Percentiles rank a stretch among this genome's conserved stretches.
These are phyloP conservation scores for Ramularia collo-cygni DNA, from an alignment of 2,329 filamentous ascomycete genomes.

Conservation along the genomic window DNA sequence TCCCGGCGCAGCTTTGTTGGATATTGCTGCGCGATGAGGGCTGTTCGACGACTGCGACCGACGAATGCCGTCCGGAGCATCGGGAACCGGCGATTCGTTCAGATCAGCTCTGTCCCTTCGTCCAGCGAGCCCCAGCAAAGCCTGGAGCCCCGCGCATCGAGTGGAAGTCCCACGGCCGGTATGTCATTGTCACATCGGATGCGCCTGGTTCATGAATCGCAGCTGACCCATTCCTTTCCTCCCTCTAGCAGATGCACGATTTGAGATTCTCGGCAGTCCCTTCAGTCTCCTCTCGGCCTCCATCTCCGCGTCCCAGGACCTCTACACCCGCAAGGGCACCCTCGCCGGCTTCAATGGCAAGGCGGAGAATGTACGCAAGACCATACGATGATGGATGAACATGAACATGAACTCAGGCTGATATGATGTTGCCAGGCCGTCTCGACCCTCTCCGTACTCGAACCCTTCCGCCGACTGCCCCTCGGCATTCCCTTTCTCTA, in stretches of 20 bases:
- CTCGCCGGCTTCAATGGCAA: slow-evolving; percentile 86
- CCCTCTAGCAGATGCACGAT: slow-evolving; percentile 83
- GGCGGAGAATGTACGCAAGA: slow-evolving; percentile 64
- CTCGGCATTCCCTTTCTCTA: slow-evolving; percentile 93
- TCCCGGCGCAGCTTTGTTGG: too few relatives aligned
- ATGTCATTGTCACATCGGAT: slow-evolving; percentile 4
- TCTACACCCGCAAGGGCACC: slow-evolving; percentile 88
- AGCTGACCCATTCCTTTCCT: not conserved
- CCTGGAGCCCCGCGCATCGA: slow-evolving; percentile 26
- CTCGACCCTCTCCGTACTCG: slow-evolving; percentile 80
- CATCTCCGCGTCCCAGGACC: slow-evolving; percentile 83
- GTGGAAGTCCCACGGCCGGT: slow-evolving; percentile 17
- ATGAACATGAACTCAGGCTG: too few relatives aligned
- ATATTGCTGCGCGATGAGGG: too few relatives aligned
- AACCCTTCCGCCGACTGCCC: slow-evolving; percentile 70
- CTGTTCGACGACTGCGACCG: not conserved
- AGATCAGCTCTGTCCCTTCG: slow-evolving; percentile 40
- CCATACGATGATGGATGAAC: not conserved
- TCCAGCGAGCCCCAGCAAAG: slow-evolving; percentile 33
- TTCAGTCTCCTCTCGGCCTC: slow-evolving; percentile 92
- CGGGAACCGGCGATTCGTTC: slow-evolving; percentile 32
- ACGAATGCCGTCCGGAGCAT: not conserved
- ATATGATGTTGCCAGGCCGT: slow-evolving; percentile 53
- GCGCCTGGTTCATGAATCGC: not conserved
- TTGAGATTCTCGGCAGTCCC: slow-evolving; percentile 85